A percentile compares a stretch with the other conserved stretches of the same genome.
These are phyloP conservation scores for cucumber (Cucumis sativus) DNA, from an alignment of 306 rosid genomes.

Conservation along the genomic window DNA sequence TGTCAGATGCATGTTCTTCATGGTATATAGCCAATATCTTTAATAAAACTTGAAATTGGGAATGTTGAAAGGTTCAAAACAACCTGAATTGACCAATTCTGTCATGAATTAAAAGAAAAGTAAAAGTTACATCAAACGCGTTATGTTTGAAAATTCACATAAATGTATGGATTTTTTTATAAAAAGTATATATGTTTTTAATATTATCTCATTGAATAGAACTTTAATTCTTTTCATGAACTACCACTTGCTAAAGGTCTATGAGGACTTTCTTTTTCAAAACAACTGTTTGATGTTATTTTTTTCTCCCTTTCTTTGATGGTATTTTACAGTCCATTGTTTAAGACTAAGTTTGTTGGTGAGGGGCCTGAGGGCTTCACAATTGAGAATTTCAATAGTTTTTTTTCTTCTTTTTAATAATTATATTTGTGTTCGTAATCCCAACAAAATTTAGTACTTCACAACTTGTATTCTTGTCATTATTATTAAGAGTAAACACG, in stretches of 20 bases:
- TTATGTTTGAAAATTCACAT: background rate
- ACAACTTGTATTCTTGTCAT: too few relatives aligned
- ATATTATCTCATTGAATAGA: background rate
- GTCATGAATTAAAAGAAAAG: background rate
- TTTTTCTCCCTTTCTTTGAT: too few relatives aligned
- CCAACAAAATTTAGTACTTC: too few relatives aligned
- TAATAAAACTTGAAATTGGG: background rate
- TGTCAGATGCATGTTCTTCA: background rate
- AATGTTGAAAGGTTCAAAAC: background rate
- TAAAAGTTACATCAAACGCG: background rate
- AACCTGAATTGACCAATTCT: background rate
- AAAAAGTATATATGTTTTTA: background rate
- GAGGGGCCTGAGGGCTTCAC: too few relatives aligned
- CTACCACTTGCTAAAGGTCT: background rate
- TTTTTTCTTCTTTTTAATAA: too few relatives aligned
- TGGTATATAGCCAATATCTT: background rate
- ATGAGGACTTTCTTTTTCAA: background rate
- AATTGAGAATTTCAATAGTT: too few relatives aligned
- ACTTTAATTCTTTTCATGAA: background rate
- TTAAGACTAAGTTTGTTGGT: too few relatives aligned
- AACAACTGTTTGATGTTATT: background rate
- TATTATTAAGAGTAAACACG: too few relatives aligned
- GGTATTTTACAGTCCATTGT: too few relatives aligned
- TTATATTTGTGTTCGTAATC: too few relatives aligned
- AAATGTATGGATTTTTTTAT: background rate